These are phyloP conservation scores for Candida labiduridarum DNA, from an alignment of 1,139 yeast genomes.

Conservation along the genomic window DNA sequence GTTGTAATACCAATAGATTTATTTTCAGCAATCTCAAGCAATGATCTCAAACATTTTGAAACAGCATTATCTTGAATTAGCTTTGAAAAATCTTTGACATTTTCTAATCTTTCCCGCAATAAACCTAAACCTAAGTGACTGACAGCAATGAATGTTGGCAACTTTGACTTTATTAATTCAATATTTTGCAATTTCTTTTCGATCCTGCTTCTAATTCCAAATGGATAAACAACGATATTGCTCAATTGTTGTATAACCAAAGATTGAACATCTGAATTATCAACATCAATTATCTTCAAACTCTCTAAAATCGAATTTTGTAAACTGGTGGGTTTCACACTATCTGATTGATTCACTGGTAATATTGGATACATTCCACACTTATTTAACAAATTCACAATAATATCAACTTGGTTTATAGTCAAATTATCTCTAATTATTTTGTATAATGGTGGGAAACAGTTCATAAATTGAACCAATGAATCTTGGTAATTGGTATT, in stretches of 20 bases:
- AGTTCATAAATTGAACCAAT: constrained; percentile 50
- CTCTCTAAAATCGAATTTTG: constrained; percentile 55
- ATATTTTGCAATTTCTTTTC: constrained; percentile 33
- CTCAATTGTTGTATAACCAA: constrained; percentile 55
- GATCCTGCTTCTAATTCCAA: constrained; percentile 59
- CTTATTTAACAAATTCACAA: constrained; percentile 53
- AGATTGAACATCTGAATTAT: constrained; percentile 41
- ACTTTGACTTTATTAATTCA: constrained; percentile 33
- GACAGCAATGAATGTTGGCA: constrained; percentile 70
- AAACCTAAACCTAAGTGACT: constrained; percentile 53
- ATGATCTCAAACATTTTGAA: constrained; percentile 24
- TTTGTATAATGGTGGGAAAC: constrained; percentile 50
- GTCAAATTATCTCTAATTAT: constrained; percentile 33
- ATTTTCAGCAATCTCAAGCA: constrained; percentile 30
- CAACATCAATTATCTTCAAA: constrained; percentile 34
- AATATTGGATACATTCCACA: constrained; percentile 71
- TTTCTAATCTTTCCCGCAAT: constrained; percentile 37
- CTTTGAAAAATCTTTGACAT: constrained; percentile 30
- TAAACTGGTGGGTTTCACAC: constrained; percentile 51
- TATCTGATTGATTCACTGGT: constrained; percentile 40
- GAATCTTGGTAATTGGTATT: constrained; percentile 58
- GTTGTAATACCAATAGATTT: constrained; percentile 39
- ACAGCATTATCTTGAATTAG: constrained; percentile 52
- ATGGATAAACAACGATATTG: constrained; percentile 56
- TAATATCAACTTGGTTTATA: constrained; percentile 37